Conservation (phyloP, 805 yeast genomes). For the Metschnikowia drakensbergensis region DNA sequence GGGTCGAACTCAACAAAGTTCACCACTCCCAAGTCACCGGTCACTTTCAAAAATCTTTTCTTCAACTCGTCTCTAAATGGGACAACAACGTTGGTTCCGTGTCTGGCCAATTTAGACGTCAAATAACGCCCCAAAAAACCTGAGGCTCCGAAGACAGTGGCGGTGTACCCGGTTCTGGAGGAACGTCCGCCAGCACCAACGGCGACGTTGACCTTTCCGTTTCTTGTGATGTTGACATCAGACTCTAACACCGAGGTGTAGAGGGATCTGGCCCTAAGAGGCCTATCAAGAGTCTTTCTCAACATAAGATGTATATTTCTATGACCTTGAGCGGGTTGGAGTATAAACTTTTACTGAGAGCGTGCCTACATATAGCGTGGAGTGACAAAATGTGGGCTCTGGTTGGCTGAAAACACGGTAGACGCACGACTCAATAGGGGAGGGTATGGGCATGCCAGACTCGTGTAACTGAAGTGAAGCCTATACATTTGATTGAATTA, state of each 20-base stretch:
- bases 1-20: constrained; percentile 79
- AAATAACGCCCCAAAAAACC: constrained; percentile 77
- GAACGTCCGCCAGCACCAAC: constrained; percentile 79
- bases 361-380: constrained; percentile 10
- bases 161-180: constrained; percentile 83
- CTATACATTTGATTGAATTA: neutral
- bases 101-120: constrained; percentile 69
- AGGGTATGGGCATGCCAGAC: neutral
- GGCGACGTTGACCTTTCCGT: constrained; percentile 70
- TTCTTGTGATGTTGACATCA: constrained; percentile 70
- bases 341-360: constrained; percentile 3
- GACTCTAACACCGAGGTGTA: constrained; percentile 42
- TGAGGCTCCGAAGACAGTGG: constrained; percentile 80
- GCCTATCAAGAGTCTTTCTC: constrained; percentile 21
- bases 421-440: constrained; percentile 4
- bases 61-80: constrained; percentile 82
- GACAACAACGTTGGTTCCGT: constrained; percentile 71
- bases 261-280: constrained; percentile 27
- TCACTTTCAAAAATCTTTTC: constrained; percentile 72
- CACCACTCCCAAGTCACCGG: constrained; percentile 86
- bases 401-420: constrained; percentile 16
- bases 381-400: constrained; percentile 19
- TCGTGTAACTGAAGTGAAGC: neutral
- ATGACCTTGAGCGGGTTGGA: constrained; percentile 1
- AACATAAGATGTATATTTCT: constrained; percentile 19